Evolutionary conservation across 768 basidiomycete species (phyloP), one percentile per base, ranked within the genome.

Genomic region (Rhodotorula toruloides): DNA sequence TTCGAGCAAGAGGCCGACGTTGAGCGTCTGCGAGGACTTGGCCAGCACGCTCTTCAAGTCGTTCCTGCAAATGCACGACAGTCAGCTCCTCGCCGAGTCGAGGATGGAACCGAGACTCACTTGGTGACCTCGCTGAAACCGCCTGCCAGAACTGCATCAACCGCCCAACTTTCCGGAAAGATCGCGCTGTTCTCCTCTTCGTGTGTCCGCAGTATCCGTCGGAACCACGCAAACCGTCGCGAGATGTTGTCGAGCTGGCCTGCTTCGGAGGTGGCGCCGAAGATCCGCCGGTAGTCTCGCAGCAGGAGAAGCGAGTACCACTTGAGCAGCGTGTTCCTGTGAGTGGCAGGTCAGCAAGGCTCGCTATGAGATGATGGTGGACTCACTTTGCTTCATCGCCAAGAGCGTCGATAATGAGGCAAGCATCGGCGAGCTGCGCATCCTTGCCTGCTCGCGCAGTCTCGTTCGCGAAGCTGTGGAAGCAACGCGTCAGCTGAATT

Each of bases 201-300:
- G 76, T 96, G 90, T 10, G 84, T 85, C 63, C 87, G 85, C 29
- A 99, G 79, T 37, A 92, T 77, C 36, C 93, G 84, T 29, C 88
- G 82, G 79, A 97, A 98, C 92, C 93, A 99, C 8, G 92, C 90
- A 72, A 91, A 98, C 47, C 96, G 84, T 22, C 96, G 81, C 0
- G 90, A 85, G 11, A 96, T 82, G 70, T 99, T 99, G 79, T 99
- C 96, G 52, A 99, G 81, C 73, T 96, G 91, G 7, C 94, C 96
- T 3, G 96, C 82, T 78, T 98, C 96, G 69, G 96, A 92, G 10
- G 86, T 86, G 12, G 89, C 84, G 54, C 89, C 85, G 79, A 99
- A 98, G 75, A 99, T 93, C 29, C 92, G 87, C 17, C 92, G 86
- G 76, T 98, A 99, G 76, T 98, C 96, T 76, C 91, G 90, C 32